Evolutionary conservation across 345 rosid genomes (phyloP), one percentile per base, ranked within the genome.

Genomic region (Aurinia saxatilis): DNA sequence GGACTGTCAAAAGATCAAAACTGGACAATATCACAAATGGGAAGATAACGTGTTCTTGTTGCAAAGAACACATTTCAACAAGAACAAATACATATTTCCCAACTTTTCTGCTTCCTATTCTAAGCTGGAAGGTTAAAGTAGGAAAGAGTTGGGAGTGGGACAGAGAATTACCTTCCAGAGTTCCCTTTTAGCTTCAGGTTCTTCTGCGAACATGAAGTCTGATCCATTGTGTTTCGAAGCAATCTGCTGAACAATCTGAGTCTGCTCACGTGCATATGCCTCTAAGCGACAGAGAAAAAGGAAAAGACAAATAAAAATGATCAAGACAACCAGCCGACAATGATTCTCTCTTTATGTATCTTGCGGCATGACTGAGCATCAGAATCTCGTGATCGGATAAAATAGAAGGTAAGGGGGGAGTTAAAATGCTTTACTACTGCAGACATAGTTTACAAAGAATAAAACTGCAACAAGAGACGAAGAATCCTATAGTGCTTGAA

Each of bases 241-340:
- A 75, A 92, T 86, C 79, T 82, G 80, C 87, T 85, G 96, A 68
- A 88, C 93, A 38, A 86, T 82, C 36, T 35, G 75, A 7, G 96
- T 83, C 71, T 92, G 95, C 74, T 92, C 95, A 25, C 75, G 87
- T 47, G 93, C 77, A 66, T 86, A 88, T 47, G 93, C 91, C 84
- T 86, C 98, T 86, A 65, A 38, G 8, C 33, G 46, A 75, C 50
- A 75, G 23, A 16, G 30, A 23, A 72, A 55, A 21, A 2, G 3
- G n/a, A n/a, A n/a, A n/a, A n/a, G n/a, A n/a, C n/a, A 6, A 23
- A 23, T 6, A 49, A 53, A 44, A 15, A 41, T 40, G 63, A 74
- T 30, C 11, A 41, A 15, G 63, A 39, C 37, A 9, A 34, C 19
- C 9, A 38, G 8, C 34, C 19, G 41, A 60, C 21, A 44, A 30